Base-by-base conservation (phyloP, 2,329 filamentous ascomycete species). In the Bipolaris sorokiniana region DNA sequence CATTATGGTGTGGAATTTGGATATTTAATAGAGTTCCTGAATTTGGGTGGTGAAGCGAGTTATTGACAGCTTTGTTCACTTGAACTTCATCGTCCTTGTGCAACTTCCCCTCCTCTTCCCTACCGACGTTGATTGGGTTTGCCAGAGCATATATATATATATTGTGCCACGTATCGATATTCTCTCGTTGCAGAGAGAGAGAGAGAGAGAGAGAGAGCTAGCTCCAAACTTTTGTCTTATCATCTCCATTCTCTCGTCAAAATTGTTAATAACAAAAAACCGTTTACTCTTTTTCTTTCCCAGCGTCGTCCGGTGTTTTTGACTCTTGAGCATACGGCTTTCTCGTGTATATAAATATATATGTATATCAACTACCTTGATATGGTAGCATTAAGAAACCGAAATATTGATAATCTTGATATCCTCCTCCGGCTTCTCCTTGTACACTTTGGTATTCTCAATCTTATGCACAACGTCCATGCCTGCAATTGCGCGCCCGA, bases 381-480 rank as follows among this genome's bases (percentile, higher is more conserved):
- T n/a, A n/a, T n/a, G n/a, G n/a, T n/a, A n/a, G 3, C 7, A 46
- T 54, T 61, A 74, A 33, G 70, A 63, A 13, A 81, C 68, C 0
- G 75, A 74, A 67, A 99, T 96, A 74, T 91, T 97, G 56, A 99
- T 86, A 66, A 99, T 96, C 79, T 97, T 98, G 70, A 99, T 93
- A 75, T 99, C 95, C 71, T 97, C 92, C 76, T 96, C 91, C 0
- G 95, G 95, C 81, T 94, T 96, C 80, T 99, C 96, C 81, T 89
- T 89, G 76, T 90, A 88, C 3, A 92, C 92, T 73, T 90, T 90
- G 15, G 86, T 84, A 74, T 96, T 97, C 79, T 99, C 95, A 73
- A 99, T 99, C 80, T 89, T 91, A 76, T 98, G 92, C 59, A 99
- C 88, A 18, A 99, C 92, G 76, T 99, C 95, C 73, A 98, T 81